A percentile compares a stretch with the other conserved stretches of the same genome.
Conservation (phyloP, 768 basidiomycete genomes). For the Russula ochroleuca region DNA sequence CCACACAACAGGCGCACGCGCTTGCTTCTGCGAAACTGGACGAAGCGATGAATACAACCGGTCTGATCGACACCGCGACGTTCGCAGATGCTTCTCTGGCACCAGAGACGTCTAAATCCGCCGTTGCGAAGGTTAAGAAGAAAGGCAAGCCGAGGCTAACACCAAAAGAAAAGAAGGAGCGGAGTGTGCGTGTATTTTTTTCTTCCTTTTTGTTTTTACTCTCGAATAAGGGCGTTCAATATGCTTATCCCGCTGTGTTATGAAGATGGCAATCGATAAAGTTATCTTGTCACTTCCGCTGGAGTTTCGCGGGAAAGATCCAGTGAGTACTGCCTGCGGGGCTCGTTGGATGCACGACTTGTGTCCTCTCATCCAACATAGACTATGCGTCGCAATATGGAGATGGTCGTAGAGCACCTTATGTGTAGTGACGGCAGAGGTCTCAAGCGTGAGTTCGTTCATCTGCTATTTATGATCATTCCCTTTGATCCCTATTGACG, state of each 20-base stretch:
- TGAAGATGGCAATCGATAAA: constrained; percentile 59
- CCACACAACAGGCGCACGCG: constrained; percentile 35
- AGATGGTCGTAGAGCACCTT: constrained; percentile 71
- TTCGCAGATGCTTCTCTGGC: constrained; percentile 39
- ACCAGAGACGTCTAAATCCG: constrained; percentile 33
- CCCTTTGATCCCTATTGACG: background rate
- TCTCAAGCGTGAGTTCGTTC: constrained; percentile 51
- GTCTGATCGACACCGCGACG: constrained; percentile 36
- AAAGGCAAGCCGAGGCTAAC: constrained; percentile 64
- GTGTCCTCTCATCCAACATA: constrained; percentile 32
- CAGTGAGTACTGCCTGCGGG: constrained; percentile 46
- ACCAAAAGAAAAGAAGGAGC: constrained; percentile 80
- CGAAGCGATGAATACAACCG: constrained; percentile 34
- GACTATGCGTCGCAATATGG: constrained; percentile 73
- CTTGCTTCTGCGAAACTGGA: constrained; percentile 34
- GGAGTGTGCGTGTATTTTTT: constrained; percentile 46
- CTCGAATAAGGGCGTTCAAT: background rate
- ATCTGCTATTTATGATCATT: background rate
- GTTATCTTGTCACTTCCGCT: constrained; percentile 75
- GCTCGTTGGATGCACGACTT: background rate
- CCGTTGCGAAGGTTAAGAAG: constrained; percentile 40
- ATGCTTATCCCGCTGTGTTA: constrained; percentile 1
- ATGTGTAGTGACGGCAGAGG: constrained; percentile 59
- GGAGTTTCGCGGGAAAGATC: constrained; percentile 87
- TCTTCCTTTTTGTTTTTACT: background rate